A percentile compares a stretch with the other conserved stretches of the same genome.
Conservation (phyloP, 2,329 filamentous ascomycete genomes). For the Parasarocladium wereldwijsianum region DNA sequence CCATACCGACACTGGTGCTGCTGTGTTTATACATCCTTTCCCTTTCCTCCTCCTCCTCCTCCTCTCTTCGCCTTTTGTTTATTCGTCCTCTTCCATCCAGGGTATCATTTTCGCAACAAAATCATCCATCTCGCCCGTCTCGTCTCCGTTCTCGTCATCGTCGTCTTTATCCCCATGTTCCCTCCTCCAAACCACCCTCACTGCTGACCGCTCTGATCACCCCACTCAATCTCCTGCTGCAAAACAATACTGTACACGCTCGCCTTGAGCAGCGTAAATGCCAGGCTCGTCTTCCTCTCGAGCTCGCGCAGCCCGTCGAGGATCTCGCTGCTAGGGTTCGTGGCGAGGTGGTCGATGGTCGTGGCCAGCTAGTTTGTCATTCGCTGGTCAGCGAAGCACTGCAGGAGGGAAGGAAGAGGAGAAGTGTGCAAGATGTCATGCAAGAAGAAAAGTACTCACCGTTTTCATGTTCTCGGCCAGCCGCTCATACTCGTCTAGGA, state of each 20-base stretch:
- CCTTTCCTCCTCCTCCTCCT: too few species aligned
- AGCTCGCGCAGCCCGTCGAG: constrained; percentile 75
- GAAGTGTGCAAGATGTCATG: not conserved
- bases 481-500: constrained; percentile 84
- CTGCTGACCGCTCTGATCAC: constrained; percentile 27
- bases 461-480: constrained; percentile 84
- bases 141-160: not conserved
- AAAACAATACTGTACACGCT: constrained; percentile 98
- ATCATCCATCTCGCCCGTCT: not conserved
- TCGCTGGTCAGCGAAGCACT: not conserved
- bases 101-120: constrained; percentile 1
- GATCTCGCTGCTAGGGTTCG: constrained; percentile 64
- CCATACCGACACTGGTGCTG: too few species aligned
- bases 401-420: not conserved
- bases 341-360: constrained; percentile 47
- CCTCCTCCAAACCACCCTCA: constrained; percentile 13
- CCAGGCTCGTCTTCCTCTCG: constrained; percentile 86
- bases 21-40: too few species aligned
- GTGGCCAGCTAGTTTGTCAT: constrained; percentile 34
- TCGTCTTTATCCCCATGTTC: constrained; percentile 7
- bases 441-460: constrained; percentile 31
- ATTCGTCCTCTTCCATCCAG: constrained; percentile 2
- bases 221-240: constrained; percentile 87
- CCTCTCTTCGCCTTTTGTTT: too few species aligned
- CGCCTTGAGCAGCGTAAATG: constrained; percentile 91